A percentile compares a stretch with the other conserved stretches of the same genome.
phyloP scores from a whole-genome alignment of 192 early-diverging fungal genomes.

The Podila verticillata region DNA sequence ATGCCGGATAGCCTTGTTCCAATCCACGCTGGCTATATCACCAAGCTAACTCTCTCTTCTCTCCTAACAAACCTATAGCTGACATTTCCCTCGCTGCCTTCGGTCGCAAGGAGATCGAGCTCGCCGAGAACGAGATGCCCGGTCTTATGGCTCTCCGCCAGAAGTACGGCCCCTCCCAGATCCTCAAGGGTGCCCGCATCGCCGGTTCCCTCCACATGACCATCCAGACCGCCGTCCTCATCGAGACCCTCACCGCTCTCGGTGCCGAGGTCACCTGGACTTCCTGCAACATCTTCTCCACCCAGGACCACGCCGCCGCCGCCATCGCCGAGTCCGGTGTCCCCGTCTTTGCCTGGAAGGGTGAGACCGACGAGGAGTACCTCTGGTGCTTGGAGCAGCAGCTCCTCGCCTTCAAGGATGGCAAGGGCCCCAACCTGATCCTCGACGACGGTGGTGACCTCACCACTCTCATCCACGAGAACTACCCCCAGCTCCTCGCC shows the following conservation, averaged over 20 bases:
- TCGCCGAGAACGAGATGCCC: slow-evolving; percentile 99
- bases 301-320: slow-evolving; percentile 98
- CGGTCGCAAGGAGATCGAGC: slow-evolving; percentile 97
- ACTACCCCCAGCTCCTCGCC: slow-evolving; percentile 88
- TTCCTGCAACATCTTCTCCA: slow-evolving; percentile 88
- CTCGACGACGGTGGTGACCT: slow-evolving; percentile 99
- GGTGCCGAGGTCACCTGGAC: slow-evolving; percentile 92
- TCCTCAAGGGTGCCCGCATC: slow-evolving; percentile 95
- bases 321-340: slow-evolving; percentile 96
- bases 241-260: slow-evolving; percentile 94
- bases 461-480: slow-evolving; percentile 95
- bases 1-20: neutral
- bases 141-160: slow-evolving; percentile 94
- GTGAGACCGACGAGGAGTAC: slow-evolving; percentile 99
- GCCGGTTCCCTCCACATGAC: slow-evolving; percentile 99
- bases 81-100: slow-evolving; percentile 75
- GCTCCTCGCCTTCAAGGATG: slow-evolving; percentile 90
- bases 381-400: slow-evolving; percentile 98
- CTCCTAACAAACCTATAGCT: slow-evolving; percentile 4
- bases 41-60: neutral
- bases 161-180: slow-evolving; percentile 91
- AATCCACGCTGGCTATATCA: neutral
- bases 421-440: slow-evolving; percentile 97
- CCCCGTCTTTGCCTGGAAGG: slow-evolving; percentile 98
- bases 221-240: slow-evolving; percentile 98